phyloP scores from a whole-genome alignment of 805 yeast genomes.

The Tetrapisispora namnaoensis region DNA sequence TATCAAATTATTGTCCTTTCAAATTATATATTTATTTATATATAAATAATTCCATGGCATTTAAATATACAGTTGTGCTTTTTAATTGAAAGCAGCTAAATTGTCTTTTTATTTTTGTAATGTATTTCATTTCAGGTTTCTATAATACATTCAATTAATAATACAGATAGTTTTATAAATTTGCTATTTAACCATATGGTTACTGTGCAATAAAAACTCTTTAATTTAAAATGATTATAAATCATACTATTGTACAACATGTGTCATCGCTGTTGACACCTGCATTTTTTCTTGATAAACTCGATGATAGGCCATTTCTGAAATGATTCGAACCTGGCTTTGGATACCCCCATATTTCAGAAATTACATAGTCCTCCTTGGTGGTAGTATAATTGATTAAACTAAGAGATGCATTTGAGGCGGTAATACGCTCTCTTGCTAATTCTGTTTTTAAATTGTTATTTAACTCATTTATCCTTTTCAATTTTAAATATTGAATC shows the following conservation, averaged over 20 bases:
- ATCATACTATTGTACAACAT: conserved; percentile 32
- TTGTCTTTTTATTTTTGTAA: no score
- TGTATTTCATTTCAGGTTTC: not conserved
- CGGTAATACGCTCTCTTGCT: conserved; percentile 48
- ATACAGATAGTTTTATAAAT: no score
- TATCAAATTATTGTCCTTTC: not conserved
- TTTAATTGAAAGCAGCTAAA: not conserved
- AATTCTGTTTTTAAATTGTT: conserved; percentile 42
- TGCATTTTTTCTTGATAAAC: not conserved
- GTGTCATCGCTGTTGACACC: conserved; percentile 4
- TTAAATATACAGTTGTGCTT: not conserved
- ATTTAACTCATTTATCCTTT: conserved; percentile 51
- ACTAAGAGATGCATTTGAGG: conserved; percentile 49
- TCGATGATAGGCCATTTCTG: conserved; percentile 14
- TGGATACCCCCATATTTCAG: conserved; percentile 35
- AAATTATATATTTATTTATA: not conserved
- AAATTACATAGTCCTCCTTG: conserved; percentile 31
- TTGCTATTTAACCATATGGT: not conserved
- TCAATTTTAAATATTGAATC: conserved; percentile 47
- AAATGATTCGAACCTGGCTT: conserved; percentile 32
- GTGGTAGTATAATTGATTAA: conserved; percentile 31
- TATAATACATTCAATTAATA: no score
- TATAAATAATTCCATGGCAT: not conserved
- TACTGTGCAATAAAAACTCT: not conserved
- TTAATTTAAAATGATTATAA: not conserved